These are phyloP conservation scores for Hypoxylon sp. DNA, from an alignment of 2,329 filamentous ascomycete genomes.

Conservation along the genomic window DNA sequence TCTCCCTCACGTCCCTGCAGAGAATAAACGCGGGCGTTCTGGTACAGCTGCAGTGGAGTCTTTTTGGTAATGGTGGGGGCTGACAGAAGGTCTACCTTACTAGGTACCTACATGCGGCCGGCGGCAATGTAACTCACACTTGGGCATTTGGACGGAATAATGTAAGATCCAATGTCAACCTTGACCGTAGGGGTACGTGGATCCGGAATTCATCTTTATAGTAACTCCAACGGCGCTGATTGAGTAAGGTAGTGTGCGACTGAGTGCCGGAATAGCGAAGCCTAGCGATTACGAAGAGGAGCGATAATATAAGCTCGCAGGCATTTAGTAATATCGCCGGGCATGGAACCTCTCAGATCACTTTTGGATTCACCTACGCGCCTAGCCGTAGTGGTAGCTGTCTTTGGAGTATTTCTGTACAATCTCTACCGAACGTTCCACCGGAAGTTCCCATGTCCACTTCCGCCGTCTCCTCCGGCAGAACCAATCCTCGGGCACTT, in stretches of 20 bases:
- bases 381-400: neutral
- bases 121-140: neutral
- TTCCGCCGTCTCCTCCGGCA: slow-evolving; percentile 38
- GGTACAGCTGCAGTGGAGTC: neutral
- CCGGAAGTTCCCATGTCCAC: slow-evolving; percentile 28
- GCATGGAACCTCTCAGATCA: slow-evolving; percentile 27
- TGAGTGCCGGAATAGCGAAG: neutral
- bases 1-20: neutral
- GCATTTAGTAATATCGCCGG: neutral
- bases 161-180: neutral
- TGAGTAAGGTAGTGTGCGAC: neutral
- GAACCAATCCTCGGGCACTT: slow-evolving; percentile 39
- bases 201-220: neutral
- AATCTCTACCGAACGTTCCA: slow-evolving; percentile 47
- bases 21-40: neutral
- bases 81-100: no score
- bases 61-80: no score
- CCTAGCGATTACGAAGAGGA: neutral
- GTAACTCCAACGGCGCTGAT: neutral
- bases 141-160: neutral
- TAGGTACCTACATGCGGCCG: no score
- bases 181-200: neutral
- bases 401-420: slow-evolving; percentile 53
- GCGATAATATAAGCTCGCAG: neutral
- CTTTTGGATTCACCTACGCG: slow-evolving; percentile 21